Evolutionary conservation across 495 filamentous ascomycete genomes (phyloP).

Genomic region (Lophiostoma macrostomum): DNA sequence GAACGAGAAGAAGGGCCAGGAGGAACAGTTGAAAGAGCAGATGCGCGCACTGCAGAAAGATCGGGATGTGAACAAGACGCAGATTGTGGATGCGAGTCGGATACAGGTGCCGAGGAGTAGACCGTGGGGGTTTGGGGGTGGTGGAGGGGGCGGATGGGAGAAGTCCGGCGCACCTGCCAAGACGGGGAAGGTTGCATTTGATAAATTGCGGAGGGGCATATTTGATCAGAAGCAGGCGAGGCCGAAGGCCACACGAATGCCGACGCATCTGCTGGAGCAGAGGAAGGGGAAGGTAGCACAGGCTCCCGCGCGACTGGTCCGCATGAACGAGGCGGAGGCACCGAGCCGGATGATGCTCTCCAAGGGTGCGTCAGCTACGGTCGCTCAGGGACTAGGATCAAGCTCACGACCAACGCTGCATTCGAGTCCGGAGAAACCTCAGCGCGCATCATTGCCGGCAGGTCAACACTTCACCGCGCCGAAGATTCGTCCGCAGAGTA

Average conservation of each 20-base stretch:
- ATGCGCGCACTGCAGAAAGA: slow-evolving; percentile 24
- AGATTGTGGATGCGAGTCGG: slow-evolving; percentile 17
- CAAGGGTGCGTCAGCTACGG: not conserved
- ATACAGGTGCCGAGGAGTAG: slow-evolving; percentile 1
- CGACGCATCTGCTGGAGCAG: slow-evolving; percentile 19
- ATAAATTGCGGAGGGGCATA: slow-evolving; percentile 19
- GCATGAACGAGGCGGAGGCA: slow-evolving; percentile 12
- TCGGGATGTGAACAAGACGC: slow-evolving; percentile 18
- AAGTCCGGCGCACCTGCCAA: slow-evolving; percentile 11
- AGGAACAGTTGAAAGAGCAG: slow-evolving; percentile 24
- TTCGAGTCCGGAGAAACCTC: not conserved
- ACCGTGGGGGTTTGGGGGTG: not conserved
- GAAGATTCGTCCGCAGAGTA: not conserved
- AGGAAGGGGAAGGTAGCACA: slow-evolving; percentile 10
- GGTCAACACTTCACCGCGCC: slow-evolving; percentile 20
- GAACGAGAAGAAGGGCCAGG: slow-evolving; percentile 24
- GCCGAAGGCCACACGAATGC: slow-evolving; percentile 19
- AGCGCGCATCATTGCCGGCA: slow-evolving; percentile 2
- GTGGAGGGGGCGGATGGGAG: not conserved
- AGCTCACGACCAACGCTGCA: not conserved
- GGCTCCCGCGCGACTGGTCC: slow-evolving; percentile 9
- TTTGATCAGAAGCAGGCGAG: slow-evolving; percentile 19
- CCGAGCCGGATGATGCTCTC: slow-evolving; percentile 5
- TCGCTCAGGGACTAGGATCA: not conserved
- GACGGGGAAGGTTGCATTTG: slow-evolving; percentile 21